Conservation (phyloP, 1,284 basidiomycete species). For the Phylloboletellus chloephorus region DNA sequence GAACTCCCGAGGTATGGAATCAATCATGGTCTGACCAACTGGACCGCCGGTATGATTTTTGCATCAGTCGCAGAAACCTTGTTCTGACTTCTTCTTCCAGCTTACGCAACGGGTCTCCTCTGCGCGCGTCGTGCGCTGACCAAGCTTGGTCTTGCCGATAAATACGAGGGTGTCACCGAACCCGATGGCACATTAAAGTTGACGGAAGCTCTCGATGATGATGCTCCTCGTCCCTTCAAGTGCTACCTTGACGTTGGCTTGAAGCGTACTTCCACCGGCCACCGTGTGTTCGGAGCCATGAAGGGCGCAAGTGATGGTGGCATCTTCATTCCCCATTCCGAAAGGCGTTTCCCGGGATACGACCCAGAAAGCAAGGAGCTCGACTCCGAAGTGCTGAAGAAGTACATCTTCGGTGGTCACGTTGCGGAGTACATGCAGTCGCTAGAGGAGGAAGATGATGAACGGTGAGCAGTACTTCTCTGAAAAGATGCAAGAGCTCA, state of each 20-base stretch:
- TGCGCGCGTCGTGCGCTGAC: slow-evolving; percentile 91
- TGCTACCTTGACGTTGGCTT: slow-evolving; percentile 98
- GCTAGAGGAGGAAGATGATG: slow-evolving; percentile 99
- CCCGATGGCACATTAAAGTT: slow-evolving; percentile 83
- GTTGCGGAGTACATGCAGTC: slow-evolving; percentile 99
- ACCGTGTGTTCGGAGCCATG: slow-evolving; percentile 97
- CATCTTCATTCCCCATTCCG: slow-evolving; percentile 96
- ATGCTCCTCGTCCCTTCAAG: slow-evolving; percentile 98
- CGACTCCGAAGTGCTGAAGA: slow-evolving; percentile 92
- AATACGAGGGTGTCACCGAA: slow-evolving; percentile 95
- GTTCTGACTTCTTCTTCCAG: slow-evolving; percentile 35
- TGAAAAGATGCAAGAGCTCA: slow-evolving; percentile 7
- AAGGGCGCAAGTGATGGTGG: slow-evolving; percentile 99
- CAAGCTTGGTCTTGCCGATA: slow-evolving; percentile 96
- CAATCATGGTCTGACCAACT: slow-evolving; percentile 98
- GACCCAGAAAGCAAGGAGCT: slow-evolving; percentile 93
- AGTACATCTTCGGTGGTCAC: slow-evolving; percentile 98
- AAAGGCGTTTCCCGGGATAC: slow-evolving; percentile 98
- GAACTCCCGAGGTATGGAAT: slow-evolving; percentile 97
- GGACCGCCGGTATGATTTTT: slow-evolving; percentile 73
- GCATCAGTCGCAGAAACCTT: neutral
- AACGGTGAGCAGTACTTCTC: slow-evolving; percentile 52
- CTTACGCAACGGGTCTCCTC: slow-evolving; percentile 97
- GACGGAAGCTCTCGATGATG: slow-evolving; percentile 83
- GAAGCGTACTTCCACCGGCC: slow-evolving; percentile 96